Evolutionary conservation across 805 yeast genomes (phyloP), one percentile per base, ranked within the genome.

Genomic region (Myxozyma mucilagina): DNA sequence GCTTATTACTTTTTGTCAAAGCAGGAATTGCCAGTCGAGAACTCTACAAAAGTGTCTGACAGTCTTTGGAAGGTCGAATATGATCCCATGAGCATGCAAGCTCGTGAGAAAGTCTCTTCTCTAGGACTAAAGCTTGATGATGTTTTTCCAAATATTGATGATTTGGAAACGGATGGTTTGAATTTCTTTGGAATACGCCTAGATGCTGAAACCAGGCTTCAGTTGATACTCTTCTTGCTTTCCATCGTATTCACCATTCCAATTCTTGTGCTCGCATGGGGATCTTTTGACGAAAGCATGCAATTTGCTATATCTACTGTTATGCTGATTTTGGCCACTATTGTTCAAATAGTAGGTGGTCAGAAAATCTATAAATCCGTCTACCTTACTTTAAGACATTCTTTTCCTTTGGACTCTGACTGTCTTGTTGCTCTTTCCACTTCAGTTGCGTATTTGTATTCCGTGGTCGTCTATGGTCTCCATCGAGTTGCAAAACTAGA

Each of bases 251-350:
- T 53, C 5, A 57, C 65, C n/a, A 47, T 61, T 31, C 65, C 65
- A 10, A 36, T 61, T n/a, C 36, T 61, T n/a, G 62, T 57, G n/a
- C 47, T 61, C 11, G 42, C 65, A 0, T 61, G 62, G 65, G 59
- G 57, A 29, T 13, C 44, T 2, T 49, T 57, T 14, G 6, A 29
- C 13, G 41, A 52, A 8, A 34, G 31, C 20, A 14, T 35, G 13
- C 16, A 32, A 9, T 14, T 50, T n/a, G 18, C 50, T 11, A 36
- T 47, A 11, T 32, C 61, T 14, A 44, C 31, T 35, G 51, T 38
- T 5, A 47, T 42, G 44, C 55, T 61, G 4, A 56, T 36, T 8
- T 20, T 61, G 18, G 61, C 62, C 8, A 61, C 62, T 3, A 6
- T 57, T 11, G 42, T 61, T 16, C 65, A 61, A 36, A 18, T 42